Percentiles rank a stretch among this genome's conserved stretches.
Evolutionary conservation across 768 basidiomycete genomes (phyloP).

Genomic region (Serpula lacrymans): DNA sequence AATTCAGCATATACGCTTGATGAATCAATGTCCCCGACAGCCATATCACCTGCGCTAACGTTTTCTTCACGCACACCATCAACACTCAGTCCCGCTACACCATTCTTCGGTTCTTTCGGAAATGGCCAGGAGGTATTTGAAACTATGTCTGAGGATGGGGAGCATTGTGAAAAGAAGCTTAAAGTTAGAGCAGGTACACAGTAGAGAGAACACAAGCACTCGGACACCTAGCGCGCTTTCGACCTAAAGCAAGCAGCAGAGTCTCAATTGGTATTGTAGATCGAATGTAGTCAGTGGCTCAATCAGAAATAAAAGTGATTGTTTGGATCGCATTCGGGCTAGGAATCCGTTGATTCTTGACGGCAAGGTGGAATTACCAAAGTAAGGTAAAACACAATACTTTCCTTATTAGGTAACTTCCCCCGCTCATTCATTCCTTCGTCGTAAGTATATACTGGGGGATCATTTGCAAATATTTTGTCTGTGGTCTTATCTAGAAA

Average conservation of each 20-base stretch:
- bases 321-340: no score
- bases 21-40: conserved; percentile 43
- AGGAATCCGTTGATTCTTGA: no score
- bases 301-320: no score
- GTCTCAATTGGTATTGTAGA: background rate
- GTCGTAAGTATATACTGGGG: background rate
- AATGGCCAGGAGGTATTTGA: conserved; percentile 29
- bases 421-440: background rate
- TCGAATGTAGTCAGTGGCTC: background rate
- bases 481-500: background rate
- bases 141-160: conserved; percentile 16
- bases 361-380: no score
- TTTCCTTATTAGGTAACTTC: no score
- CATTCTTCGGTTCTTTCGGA: conserved; percentile 62
- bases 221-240: no score
- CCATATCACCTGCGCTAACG: conserved; percentile 66
- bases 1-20: conserved; percentile 20
- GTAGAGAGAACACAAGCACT: no score
- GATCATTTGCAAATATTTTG: background rate
- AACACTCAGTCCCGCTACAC: conserved; percentile 68
- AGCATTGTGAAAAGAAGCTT: conserved; percentile 19
- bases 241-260: no score
- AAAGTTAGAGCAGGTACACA: conserved; percentile 14
- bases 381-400: no score
- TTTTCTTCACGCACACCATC: conserved; percentile 64